These are phyloP conservation scores for Morella rubra DNA, from an alignment of 306 rosid genomes.

Conservation along the genomic window DNA sequence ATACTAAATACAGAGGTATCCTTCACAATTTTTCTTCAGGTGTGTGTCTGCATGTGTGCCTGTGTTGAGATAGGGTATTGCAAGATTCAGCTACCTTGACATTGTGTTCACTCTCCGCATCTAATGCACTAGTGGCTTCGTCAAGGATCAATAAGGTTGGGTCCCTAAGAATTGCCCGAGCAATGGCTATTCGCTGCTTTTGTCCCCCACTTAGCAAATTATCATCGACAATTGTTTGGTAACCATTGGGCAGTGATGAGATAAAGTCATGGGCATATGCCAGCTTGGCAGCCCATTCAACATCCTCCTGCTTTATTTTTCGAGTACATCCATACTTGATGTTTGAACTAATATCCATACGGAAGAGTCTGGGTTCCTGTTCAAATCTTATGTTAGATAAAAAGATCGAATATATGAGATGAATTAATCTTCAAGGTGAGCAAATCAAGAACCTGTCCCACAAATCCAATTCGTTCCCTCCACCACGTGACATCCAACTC, in stretches of 20 bases:
- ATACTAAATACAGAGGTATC: background rate
- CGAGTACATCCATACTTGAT: conserved; percentile 82
- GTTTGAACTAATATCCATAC: conserved; percentile 83
- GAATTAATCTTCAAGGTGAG: conserved; percentile 22
- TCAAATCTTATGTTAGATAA: conserved; percentile 28
- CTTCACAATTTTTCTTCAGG: conserved; percentile 4
- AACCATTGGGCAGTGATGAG: conserved; percentile 77
- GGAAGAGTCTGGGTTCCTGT: conserved; percentile 93
- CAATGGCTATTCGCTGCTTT: conserved; percentile 94
- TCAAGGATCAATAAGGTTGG: conserved; percentile 89
- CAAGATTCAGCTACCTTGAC: conserved; percentile 60
- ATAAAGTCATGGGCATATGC: conserved; percentile 94
- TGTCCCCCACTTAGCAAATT: conserved; percentile 97
- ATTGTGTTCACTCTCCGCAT: conserved; percentile 95
- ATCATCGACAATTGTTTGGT: conserved; percentile 80
- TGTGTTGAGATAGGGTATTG: conserved; percentile 6
- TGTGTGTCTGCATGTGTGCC: conserved; percentile 10
- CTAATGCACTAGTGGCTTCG: conserved; percentile 96
- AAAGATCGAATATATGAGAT: background rate
- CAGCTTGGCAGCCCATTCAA: conserved; percentile 96
- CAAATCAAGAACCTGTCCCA: conserved; percentile 76
- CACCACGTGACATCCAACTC: conserved; percentile 85
- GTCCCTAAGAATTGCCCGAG: conserved; percentile 92
- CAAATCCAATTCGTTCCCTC: conserved; percentile 91
- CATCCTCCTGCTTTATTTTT: conserved; percentile 59